Base-by-base conservation (phyloP, 2,329 filamentous ascomycete genomes). In the Neoscytalidium dimidiatum region DNA sequence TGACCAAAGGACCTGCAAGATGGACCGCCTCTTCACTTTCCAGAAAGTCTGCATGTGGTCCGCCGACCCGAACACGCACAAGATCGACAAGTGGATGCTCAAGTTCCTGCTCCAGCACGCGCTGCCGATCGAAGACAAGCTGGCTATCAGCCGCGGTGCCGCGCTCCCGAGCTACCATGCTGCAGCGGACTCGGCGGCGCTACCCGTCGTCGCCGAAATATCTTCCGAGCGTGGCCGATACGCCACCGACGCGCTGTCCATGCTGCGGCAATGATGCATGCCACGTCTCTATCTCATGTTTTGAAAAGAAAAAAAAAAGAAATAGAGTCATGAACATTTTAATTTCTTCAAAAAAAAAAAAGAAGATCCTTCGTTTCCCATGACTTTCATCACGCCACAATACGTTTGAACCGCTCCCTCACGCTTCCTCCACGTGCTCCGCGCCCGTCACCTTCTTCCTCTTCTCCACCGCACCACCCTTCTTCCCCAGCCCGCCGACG, bases 1-100 rank as follows among this genome's bases (percentile, higher is more conserved):
- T 17, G 4, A 11, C 46, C 14, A 19, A 14, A 49, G 21, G 17
- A 13, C 23, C 17, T 5, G 46, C 11, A 11, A 77, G 66, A 76
- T 81, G 66, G 73, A 73, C 9, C 73, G 80, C 0, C 72, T 83
- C 3, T 71, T 75, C 52, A 73, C 75, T 1, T 82, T 82, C 66
- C 80, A 82, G 64, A 73, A 78, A 49, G 78, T 76, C 5, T 82
- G 80, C 57, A 60, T 67, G 43, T 66, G 67, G 51, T 64, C 63
- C 3, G 60, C 62, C 23, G 56, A 52, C 21, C 56, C 66, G 21
- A 66, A 67, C 41, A 64, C 67, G 6, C 64, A 68, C 56, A 63
- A 62, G 28, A 60, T 73, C 31, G 71, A 73, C 52, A 71, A 69
- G 51, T 73, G 71, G 71, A 73, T 73, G 67, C 64, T 73, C 8